A percentile compares a stretch with the other conserved stretches of the same genome.
These are phyloP conservation scores for Neurospora sp. DNA, from an alignment of 495 filamentous ascomycete species.

Conservation along the genomic window DNA sequence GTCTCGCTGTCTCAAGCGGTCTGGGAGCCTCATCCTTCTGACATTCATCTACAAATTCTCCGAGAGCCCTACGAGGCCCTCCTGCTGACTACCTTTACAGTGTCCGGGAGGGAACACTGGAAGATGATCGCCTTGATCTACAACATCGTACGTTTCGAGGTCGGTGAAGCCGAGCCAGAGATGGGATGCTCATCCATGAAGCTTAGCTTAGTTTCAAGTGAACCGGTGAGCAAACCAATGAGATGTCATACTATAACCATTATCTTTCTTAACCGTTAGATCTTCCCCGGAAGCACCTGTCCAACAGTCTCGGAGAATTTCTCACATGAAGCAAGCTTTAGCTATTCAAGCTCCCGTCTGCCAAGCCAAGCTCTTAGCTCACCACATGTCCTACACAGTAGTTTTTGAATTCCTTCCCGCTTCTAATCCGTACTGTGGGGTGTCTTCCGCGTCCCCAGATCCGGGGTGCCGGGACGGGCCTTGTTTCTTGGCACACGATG, in stretches of 20 bases:
- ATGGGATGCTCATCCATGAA: background rate
- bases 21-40: background rate
- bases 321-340: background rate
- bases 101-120: background rate
- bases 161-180: background rate
- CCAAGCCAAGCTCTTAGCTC: background rate
- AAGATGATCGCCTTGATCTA: background rate
- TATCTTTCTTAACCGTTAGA: background rate
- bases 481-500: background rate
- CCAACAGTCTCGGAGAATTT: background rate
- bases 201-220: background rate
- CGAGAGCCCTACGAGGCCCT: background rate
- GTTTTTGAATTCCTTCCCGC: background rate
- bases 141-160: background rate
- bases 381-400: background rate
- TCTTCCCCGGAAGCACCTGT: background rate
- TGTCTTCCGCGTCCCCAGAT: background rate
- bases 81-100: background rate
- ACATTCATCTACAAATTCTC: background rate
- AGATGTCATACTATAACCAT: background rate
- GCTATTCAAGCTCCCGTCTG: background rate
- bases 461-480: background rate
- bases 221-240: background rate
- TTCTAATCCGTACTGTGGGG: background rate
- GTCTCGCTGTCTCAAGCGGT: background rate